A percentile compares a stretch with the other conserved stretches of the same genome.
These are phyloP conservation scores for Linanthus parryae DNA, from an alignment of 148 eudicot genomes.

Conservation along the genomic window DNA sequence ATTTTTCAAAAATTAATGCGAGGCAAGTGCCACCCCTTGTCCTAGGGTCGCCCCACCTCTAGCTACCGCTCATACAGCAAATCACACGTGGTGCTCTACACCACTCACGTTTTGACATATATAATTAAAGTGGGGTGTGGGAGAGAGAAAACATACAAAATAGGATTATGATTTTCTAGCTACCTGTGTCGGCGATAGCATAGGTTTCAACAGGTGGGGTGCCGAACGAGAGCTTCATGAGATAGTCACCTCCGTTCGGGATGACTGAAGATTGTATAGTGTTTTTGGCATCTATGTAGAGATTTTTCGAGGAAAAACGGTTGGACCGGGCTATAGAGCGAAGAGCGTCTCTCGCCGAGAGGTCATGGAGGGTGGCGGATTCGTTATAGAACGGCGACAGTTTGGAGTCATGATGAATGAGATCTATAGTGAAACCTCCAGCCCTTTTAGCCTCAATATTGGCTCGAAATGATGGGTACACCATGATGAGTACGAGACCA, in stretches of 20 bases:
- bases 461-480: too few relatives aligned
- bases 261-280: not conserved
- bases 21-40: too few relatives aligned
- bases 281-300: not conserved
- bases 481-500: too few relatives aligned
- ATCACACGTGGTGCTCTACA: too few relatives aligned
- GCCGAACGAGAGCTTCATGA: slow-evolving; percentile 17
- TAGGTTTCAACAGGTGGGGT: slow-evolving; percentile 16
- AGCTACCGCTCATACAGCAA: too few relatives aligned
- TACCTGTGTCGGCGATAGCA: slow-evolving; percentile 19
- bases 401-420: slow-evolving; percentile 20
- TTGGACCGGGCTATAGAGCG: slow-evolving; percentile 4
- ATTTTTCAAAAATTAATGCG: too few relatives aligned
- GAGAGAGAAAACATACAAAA: too few relatives aligned
- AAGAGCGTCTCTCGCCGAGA: slow-evolving; percentile 5
- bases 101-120: too few relatives aligned
- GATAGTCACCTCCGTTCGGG: slow-evolving; percentile 18
- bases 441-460: too few relatives aligned
- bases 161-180: too few relatives aligned
- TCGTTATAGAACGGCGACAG: slow-evolving; percentile 22
- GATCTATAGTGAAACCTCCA: slow-evolving; percentile 14
- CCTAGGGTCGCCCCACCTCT: too few relatives aligned
- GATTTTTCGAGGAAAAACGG: not conserved
- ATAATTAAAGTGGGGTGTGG: too few relatives aligned
- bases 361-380: slow-evolving; percentile 14